Evolutionary conservation across 805 yeast species (phyloP).

Genomic region (Kodamaea jinghongensis): DNA sequence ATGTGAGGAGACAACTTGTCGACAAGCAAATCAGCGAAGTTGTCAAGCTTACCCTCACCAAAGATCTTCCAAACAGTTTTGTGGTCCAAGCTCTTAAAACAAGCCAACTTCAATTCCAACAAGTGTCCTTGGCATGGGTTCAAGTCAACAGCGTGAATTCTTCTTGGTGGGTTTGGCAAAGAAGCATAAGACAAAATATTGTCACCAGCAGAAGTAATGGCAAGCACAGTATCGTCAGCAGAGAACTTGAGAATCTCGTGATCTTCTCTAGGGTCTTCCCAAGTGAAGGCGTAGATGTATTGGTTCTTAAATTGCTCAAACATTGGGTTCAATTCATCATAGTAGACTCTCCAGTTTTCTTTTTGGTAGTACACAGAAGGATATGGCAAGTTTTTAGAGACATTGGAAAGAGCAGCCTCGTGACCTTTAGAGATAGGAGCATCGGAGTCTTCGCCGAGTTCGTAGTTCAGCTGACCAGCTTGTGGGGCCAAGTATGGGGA

Average conservation of each 20-base stretch:
- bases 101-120: conserved; percentile 74
- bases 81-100: conserved; percentile 51
- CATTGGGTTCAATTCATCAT: conserved; percentile 65
- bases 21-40: conserved; percentile 45
- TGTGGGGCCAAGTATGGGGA: conserved; percentile 75
- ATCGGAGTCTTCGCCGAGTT: conserved; percentile 19
- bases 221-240: conserved; percentile 68
- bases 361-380: conserved; percentile 79
- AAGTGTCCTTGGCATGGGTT: conserved; percentile 83
- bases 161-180: conserved; percentile 67
- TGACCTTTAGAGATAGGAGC: conserved; percentile 62
- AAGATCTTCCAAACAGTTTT: conserved; percentile 71
- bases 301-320: conserved; percentile 73
- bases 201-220: conserved; percentile 87
- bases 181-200: conserved; percentile 72
- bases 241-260: conserved; percentile 59
- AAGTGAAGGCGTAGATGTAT: conserved; percentile 82
- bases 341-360: conserved; percentile 77
- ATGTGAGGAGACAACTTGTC: conserved; percentile 61
- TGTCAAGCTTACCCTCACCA: conserved; percentile 66
- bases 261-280: conserved; percentile 91
- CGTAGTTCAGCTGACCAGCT: conserved; percentile 10
- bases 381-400: conserved; percentile 65
- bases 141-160: conserved; percentile 81
- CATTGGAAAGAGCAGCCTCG: conserved; percentile 68